A percentile compares a stretch with the other conserved stretches of the same genome.
Evolutionary conservation across 106 monocot species (phyloP).

Genomic region (Ottelia alismoides): DNA sequence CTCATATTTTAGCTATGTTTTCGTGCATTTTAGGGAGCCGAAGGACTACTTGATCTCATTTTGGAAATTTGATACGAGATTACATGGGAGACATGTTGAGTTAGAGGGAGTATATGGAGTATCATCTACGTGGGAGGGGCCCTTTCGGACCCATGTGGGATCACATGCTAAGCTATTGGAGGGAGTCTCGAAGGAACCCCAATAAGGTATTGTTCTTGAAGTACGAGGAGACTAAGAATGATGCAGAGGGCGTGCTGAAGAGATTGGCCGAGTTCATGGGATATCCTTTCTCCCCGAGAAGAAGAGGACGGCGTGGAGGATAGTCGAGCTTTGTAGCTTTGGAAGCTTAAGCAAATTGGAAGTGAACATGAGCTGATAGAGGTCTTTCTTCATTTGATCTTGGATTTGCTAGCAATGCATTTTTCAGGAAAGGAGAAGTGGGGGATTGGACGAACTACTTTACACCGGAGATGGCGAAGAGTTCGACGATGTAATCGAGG

Average conservation of each 20-base stretch:
- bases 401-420: not conserved
- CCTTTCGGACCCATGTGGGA: slow-evolving; percentile 14
- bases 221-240: slow-evolving; percentile 18
- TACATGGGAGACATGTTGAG: no score
- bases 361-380: slow-evolving; percentile 4
- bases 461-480: slow-evolving; percentile 21
- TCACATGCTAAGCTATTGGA: slow-evolving; percentile 16
- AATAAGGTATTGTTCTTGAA: slow-evolving; percentile 14
- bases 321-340: slow-evolving; percentile 22
- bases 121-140: not conserved
- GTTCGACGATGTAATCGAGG: slow-evolving; percentile 11
- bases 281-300: slow-evolving; percentile 15
- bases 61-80: no score
- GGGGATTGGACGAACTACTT: slow-evolving; percentile 39
- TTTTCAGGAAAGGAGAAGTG: slow-evolving; percentile 18
- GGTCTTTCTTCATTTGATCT: not conserved
- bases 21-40: no score
- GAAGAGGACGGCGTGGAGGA: slow-evolving; percentile 12
- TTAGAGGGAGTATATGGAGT: no score
- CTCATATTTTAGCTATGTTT: no score
- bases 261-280: slow-evolving; percentile 26
- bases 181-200: slow-evolving; percentile 4
- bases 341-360: slow-evolving; percentile 12
- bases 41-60: slow-evolving; percentile 27
- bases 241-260: slow-evolving; percentile 1